These are phyloP conservation scores for Schoenoplectus tabernaemontani DNA, from an alignment of 202 grass and related monocot species.

Conservation along the genomic window DNA sequence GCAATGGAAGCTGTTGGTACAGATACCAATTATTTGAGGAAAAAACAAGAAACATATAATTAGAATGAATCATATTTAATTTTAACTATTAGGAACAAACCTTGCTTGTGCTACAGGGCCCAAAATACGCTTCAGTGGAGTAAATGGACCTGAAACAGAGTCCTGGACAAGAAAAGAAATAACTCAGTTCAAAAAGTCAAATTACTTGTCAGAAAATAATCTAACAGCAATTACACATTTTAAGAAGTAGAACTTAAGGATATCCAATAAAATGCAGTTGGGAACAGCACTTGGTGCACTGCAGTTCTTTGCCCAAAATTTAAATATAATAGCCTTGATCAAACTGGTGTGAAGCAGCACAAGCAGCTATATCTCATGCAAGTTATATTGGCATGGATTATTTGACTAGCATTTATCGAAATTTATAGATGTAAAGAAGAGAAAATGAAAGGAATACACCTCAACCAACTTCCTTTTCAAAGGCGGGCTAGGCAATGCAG, in stretches of 20 bases:
- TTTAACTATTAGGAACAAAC: conserved; percentile 11
- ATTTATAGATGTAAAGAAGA: neutral
- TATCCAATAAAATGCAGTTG: conserved; percentile 1
- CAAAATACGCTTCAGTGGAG: conserved; percentile 37
- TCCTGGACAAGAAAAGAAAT: conserved; percentile 44
- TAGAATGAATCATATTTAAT: too few relatives aligned
- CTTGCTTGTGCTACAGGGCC: conserved; percentile 44
- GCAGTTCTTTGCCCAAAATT: neutral
- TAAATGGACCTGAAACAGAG: conserved; percentile 35
- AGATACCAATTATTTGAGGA: neutral
- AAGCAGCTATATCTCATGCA: neutral
- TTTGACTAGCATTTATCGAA: neutral
- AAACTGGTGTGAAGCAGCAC: neutral
- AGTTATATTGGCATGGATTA: neutral
- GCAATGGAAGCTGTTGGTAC: neutral
- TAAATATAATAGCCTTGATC: neutral
- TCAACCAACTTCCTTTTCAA: conserved; percentile 43
- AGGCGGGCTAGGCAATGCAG: conserved; percentile 36
- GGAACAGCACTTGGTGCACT: neutral
- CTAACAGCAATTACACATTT: neutral
- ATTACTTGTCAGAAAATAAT: too few relatives aligned
- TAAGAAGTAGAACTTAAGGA: neutral
- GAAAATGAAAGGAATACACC: conserved; percentile 26
- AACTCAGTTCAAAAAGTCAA: too few relatives aligned
- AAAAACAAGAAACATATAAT: neutral